Evolutionary conservation across 2,329 filamentous ascomycete species (phyloP).

Genomic region (Graphium sp.): DNA sequence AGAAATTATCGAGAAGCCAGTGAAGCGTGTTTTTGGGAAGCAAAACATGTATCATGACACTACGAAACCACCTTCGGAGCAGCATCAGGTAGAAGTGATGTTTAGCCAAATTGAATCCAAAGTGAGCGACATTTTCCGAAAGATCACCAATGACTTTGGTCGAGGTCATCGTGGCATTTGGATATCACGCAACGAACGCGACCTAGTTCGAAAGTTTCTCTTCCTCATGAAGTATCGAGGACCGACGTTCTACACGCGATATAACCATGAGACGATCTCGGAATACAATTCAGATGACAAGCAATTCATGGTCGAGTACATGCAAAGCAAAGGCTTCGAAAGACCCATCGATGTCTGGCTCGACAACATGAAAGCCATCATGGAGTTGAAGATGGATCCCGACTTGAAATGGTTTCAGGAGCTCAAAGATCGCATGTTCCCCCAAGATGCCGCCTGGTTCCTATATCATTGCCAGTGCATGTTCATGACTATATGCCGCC

Average conservation of each 20-base stretch:
- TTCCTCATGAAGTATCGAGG: constrained; percentile 26
- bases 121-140: constrained; percentile 16
- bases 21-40: constrained; percentile 9
- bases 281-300: constrained; percentile 14
- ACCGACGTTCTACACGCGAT: constrained; percentile 15
- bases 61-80: constrained; percentile 5
- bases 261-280: constrained; percentile 14
- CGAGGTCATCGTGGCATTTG: constrained; percentile 7
- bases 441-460: constrained; percentile 10
- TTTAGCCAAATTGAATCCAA: constrained; percentile 10
- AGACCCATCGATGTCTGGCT: constrained; percentile 13
- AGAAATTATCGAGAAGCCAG: constrained; percentile 7
- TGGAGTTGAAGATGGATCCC: constrained; percentile 12
- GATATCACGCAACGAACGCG: constrained; percentile 14
- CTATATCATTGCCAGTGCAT: constrained; percentile 7
- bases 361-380: constrained; percentile 10
- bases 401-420: constrained; percentile 7
- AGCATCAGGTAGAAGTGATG: constrained; percentile 10
- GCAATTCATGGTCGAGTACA: constrained; percentile 8
- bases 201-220: constrained; percentile 24
- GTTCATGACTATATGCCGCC: constrained; percentile 14
- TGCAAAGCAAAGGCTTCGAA: constrained; percentile 8
- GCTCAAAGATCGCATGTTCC: constrained; percentile 9
- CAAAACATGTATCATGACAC: constrained; percentile 12
- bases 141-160: neutral